Evolutionary conservation across 345 rosid genomes (phyloP).

Genomic region (Pistacia vera): DNA sequence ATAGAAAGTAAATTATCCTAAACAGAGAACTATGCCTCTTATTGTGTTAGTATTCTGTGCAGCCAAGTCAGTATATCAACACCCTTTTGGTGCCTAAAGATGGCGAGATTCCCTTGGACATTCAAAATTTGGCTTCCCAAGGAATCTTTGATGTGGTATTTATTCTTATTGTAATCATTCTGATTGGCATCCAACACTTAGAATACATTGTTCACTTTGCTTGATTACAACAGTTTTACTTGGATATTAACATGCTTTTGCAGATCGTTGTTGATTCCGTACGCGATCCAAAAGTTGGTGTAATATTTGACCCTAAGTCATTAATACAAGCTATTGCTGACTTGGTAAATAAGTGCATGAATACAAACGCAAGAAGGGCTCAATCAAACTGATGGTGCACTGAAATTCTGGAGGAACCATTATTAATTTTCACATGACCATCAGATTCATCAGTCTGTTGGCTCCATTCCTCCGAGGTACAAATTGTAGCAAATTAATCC

Average conservation of each 20-base stretch:
- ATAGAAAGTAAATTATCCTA: not conserved
- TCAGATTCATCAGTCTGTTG: not conserved
- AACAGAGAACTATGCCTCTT: conserved; percentile 11
- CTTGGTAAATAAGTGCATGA: conserved; percentile 36
- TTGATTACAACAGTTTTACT: conserved; percentile 12
- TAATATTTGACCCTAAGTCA: conserved; percentile 64
- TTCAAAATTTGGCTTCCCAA: conserved; percentile 53
- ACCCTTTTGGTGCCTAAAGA: conserved; percentile 80
- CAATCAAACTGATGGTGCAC: not conserved
- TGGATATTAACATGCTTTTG: conserved; percentile 13
- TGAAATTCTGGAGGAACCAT: not conserved
- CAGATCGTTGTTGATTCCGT: conserved; percentile 68
- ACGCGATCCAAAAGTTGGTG: conserved; percentile 59
- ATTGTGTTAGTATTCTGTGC: conserved; percentile 34
- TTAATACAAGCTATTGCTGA: conserved; percentile 61
- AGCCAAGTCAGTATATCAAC: conserved; percentile 80
- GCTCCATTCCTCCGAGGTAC: conserved; percentile 6
- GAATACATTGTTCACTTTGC: not conserved
- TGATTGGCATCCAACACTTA: not conserved
- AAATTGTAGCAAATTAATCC: not conserved
- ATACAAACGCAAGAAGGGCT: conserved; percentile 6
- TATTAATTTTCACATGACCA: not conserved
- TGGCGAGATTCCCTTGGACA: conserved; percentile 63
- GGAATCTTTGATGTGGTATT: conserved; percentile 78
- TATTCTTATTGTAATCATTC: not conserved